phyloP scores from a whole-genome alignment of 352 stramenopile genomes.

The Pythium coloratum region DNA sequence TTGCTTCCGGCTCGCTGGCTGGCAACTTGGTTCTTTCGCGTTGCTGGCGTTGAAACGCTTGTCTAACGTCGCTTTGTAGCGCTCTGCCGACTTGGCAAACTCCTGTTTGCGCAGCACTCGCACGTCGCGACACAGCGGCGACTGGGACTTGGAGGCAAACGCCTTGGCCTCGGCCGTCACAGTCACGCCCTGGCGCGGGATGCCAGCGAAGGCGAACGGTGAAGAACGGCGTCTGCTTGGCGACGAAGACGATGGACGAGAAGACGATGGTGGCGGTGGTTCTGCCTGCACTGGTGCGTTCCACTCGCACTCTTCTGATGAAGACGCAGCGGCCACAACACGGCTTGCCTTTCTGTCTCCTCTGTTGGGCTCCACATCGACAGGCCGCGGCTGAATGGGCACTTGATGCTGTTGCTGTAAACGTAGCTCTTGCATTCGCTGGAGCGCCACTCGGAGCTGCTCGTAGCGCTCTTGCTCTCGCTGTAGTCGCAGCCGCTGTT shows the following conservation, averaged over 20 bases:
- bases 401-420: conserved; percentile 22
- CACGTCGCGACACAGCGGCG: conserved; percentile 48
- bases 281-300: conserved; percentile 37
- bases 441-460: conserved; percentile 38
- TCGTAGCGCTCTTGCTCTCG: conserved; percentile 45
- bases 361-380: background rate
- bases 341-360: background rate
- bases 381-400: background rate
- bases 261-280: background rate
- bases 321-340: background rate
- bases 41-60: conserved; percentile 19
- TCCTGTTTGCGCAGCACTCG: conserved; percentile 44
- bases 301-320: conserved; percentile 29
- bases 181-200: conserved; percentile 46
- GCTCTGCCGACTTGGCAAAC: conserved; percentile 41
- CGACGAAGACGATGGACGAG: conserved; percentile 10
- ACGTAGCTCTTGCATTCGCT: conserved; percentile 45
- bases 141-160: conserved; percentile 37
- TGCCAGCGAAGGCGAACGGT: conserved; percentile 26
- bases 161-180: conserved; percentile 45
- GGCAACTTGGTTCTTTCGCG: background rate
- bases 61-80: conserved; percentile 41
- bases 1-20: background rate
- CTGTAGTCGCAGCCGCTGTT: conserved; percentile 22
- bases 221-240: conserved; percentile 9